Base-by-base conservation (phyloP, 176 grass and related monocot genomes). In the Zizania latifolia region DNA sequence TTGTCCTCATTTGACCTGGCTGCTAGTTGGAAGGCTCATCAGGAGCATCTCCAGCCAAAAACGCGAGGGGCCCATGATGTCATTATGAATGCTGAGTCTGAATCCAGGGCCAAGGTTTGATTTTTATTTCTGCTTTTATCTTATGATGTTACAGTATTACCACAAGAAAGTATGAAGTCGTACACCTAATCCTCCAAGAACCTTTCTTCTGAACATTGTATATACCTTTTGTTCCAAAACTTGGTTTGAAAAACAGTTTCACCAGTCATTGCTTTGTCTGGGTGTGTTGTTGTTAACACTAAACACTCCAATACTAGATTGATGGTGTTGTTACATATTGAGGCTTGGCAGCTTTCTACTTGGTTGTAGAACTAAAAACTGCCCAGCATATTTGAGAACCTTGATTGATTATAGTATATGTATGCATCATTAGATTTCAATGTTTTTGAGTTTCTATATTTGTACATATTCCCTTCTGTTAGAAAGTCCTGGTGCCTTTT, bases 1-100 rank as follows among this genome's bases (percentile, higher is more conserved):
- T 44, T 98, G 74, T 98, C 95, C 31, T 84, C 91, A 16, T 92
- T 98, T 70, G 91, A 98, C 74, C 32, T 98, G 31, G 95, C 95
- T 9, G 86, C 95, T 38, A 98, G 95, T 69, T 98, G 95, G 95
- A 91, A 83, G 71, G 79, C 86, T 43, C 90, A 86, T 77, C 91
- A 92, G 41, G 95, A 92, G 67, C 86, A 90, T 84, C 36, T 86
- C 78, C 89, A 89, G 70, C 86, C 88, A 28, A 89, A 66, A 43
- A 88, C 89, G 32, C 90, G 79, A 71, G 91, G 89, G 67, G 73
- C 86, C 59, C 80, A 88, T 22, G 89, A 98, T 88, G 81, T 88
- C 51, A 41, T 70, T 58, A 94, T 92, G 63, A 85, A 90, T 53
- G 69, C 70, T 67, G 84, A 59, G 4, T 68, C 74, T 56, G 86